Evolutionary conservation across 768 basidiomycete species (phyloP), one percentile per base, ranked within the genome.

Genomic region (Podaxis sp.): DNA sequence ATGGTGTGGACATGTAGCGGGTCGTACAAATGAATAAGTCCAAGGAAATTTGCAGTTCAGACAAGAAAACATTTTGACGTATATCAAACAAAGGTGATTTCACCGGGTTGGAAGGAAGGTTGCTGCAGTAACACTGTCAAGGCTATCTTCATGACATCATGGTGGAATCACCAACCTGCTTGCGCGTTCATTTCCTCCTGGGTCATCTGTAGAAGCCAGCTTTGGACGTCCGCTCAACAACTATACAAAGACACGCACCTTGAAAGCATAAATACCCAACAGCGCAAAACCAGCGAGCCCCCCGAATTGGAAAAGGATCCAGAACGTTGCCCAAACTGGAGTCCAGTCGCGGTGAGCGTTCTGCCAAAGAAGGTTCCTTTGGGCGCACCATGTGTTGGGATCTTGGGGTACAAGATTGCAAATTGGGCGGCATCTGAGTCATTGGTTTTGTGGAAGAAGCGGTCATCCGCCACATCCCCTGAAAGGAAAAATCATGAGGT

Each of bases 391-490:
- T 94, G 91, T n/a, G 91, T 82, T 44, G 84, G 81, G 57, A 92
- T 80, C 5, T 77, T 73, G 17, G 91, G 90, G 74, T 81, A 94
- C 57, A 98, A 72, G 51, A 94, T 76, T 17, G 85, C 76, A 71
- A 94, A 96, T 69, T 98, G 95, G 2, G 94, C 93, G 63, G 92
- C 92, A 70, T 96, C 95, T 1, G 93, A 95, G 69, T 95, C 92
- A 70, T 96, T 96, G 28, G 88, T 83, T 79, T 96, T 96, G 71
- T 95, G 92, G 76, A 96, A 97, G 77, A 96, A 93, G 61, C 92
- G 84, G 71, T 98, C 95, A 72, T 98, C 96, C 49, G 93, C 86
- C 51, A 96, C 89, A 71, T 98, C 95, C 95, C 92, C 92, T 94
- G 48, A 46, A 9, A 46, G 33, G 19, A 46, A 52, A 46, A 9